Conservation (phyloP, 2,329 filamentous ascomycete genomes). For the Fusarium xylarioides region DNA sequence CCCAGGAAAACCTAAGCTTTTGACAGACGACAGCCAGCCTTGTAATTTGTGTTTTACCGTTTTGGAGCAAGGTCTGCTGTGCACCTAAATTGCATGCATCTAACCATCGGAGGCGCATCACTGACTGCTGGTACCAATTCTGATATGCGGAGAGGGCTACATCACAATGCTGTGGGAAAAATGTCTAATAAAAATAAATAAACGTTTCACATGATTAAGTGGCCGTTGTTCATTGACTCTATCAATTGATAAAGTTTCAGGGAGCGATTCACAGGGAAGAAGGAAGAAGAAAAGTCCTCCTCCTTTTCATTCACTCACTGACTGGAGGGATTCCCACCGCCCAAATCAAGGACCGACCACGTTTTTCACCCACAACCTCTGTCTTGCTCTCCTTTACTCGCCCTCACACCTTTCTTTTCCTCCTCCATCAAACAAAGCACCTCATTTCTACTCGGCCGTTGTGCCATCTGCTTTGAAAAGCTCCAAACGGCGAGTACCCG, state of each 20-base stretch:
- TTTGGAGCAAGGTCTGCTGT: conserved; percentile 26
- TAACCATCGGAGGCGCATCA: conserved; percentile 16
- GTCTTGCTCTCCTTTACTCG: conserved; percentile 32
- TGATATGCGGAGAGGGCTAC: not conserved
- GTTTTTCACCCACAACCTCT: conserved; percentile 34
- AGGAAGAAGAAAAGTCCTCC: conserved; percentile 30
- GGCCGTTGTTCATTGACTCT: not conserved
- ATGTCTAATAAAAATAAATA: not conserved
- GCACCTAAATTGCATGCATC: conserved; percentile 34
- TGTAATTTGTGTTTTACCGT: conserved; percentile 31
- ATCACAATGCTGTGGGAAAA: not conserved
- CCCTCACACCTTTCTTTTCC: conserved; percentile 15
- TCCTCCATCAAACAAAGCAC: conserved; percentile 9
- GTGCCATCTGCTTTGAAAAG: conserved; percentile 3
- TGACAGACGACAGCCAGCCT: conserved; percentile 26
- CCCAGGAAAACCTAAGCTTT: conserved; percentile 28
- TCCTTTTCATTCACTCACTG: not conserved
- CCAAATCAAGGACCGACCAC: conserved; percentile 35
- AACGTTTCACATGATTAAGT: not conserved
- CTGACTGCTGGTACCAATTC: conserved; percentile 1
- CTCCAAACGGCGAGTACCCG: not conserved
- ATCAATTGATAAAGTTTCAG: conserved; percentile 2
- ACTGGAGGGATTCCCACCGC: conserved; percentile 25
- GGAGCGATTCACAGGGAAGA: conserved; percentile 11
- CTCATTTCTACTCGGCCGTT: conserved; percentile 17